These are phyloP conservation scores for Fusarium protoensiforme DNA, from an alignment of 2,329 filamentous ascomycete genomes.

Conservation along the genomic window DNA sequence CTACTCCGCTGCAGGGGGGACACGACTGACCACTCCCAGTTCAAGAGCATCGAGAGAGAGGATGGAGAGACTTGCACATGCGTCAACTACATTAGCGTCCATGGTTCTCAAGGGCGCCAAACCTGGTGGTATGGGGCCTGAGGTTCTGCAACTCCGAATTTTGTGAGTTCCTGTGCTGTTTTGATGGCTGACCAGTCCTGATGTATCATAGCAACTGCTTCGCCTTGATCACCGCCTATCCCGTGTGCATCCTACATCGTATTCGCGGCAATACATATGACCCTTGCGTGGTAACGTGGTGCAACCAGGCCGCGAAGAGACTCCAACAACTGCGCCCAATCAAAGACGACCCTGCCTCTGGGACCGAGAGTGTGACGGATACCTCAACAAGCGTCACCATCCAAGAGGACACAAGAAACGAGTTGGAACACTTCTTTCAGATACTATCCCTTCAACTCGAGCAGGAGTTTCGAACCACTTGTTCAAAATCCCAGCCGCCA, in stretches of 20 bases:
- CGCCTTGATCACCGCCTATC: constrained; percentile 39
- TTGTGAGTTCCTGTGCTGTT: constrained; percentile 28
- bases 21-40: constrained; percentile 13
- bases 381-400: neutral
- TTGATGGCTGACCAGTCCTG: neutral
- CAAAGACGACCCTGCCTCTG: neutral
- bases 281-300: constrained; percentile 38
- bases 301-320: constrained; percentile 26
- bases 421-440: constrained; percentile 42
- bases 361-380: neutral
- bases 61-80: constrained; percentile 36
- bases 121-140: neutral
- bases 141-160: constrained; percentile 29
- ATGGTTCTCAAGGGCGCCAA: constrained; percentile 35
- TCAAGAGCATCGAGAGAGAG: constrained; percentile 32
- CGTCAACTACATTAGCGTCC: constrained; percentile 30
- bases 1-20: neutral
- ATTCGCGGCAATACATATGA: constrained; percentile 39
- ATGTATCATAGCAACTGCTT: constrained; percentile 40
- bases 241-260: constrained; percentile 40
- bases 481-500: constrained; percentile 2
- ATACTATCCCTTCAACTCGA: constrained; percentile 41
- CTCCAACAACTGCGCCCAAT: constrained; percentile 26
- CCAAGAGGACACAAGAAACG: neutral
- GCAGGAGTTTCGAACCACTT: constrained; percentile 30